Base-by-base conservation (phyloP, 2,329 filamentous ascomycete genomes). In the Ophiostoma pallidulum region DNA sequence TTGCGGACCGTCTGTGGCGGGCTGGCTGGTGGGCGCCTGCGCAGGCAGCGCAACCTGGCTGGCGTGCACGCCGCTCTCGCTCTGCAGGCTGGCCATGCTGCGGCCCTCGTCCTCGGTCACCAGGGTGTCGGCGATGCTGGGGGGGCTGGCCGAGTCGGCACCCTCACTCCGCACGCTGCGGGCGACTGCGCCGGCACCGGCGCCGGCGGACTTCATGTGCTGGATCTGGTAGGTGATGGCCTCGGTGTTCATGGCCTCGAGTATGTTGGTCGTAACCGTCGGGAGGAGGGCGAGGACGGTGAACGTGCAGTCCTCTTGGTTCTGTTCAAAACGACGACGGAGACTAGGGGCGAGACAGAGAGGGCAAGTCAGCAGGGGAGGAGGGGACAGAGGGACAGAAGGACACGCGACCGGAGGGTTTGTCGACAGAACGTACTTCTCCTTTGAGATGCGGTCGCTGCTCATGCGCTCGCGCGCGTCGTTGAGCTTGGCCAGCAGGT, bases 261-360 rank as follows among this genome's bases (percentile, higher is more conserved):
- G 73, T 58, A 98, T 84, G 62, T 94, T 91, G 56, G 92, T 81
- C 20, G 90, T 90, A 7, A 89, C 86, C 29, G 91, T 94, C 4
- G 92, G 92, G 9, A 98, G 76, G 47, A 98, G 80, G 26, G 91
- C 92, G n/a, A 97, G 81, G 38, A 97, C 89, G 32, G 92, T 98
- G 64, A 94, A 96, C 41, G 91, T 96, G 68, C 92, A 98, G 67
- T 98, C 92, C 63, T 95, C 91, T 64, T 98, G 92, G 66, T 98
- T 98, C 67, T 98, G 92, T 65, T 97, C 88, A 68, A 98, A 98
- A 61, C 92, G 86, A 50, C 92, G 85, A 44, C 90, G 89, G 52
- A 98, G 78, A 66, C 91, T 97, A 37, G 6, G 19, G 7, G 24
- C n/a, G n/a, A n/a, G n/a, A n/a, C n/a, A n/a, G n/a, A n/a, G n/a